Conservation (phyloP, 768 basidiomycete species). For the Collybia mongolica region DNA sequence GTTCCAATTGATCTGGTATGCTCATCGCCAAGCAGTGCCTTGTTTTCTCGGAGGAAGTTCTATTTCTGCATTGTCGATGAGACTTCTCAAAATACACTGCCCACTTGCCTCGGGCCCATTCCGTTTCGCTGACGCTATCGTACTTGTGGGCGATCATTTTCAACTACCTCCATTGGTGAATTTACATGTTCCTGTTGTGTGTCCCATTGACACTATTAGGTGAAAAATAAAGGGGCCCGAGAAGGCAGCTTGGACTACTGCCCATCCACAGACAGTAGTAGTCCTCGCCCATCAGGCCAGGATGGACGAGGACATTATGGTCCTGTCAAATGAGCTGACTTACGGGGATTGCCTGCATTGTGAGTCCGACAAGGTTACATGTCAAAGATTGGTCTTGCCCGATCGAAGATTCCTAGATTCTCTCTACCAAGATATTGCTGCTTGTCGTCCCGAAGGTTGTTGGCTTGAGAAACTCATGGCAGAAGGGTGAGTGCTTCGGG, state of each 20-base stretch:
- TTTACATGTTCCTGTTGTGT: neutral
- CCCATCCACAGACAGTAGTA: conserved; percentile 82
- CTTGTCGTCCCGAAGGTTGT: conserved; percentile 42
- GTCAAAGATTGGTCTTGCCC: conserved; percentile 56
- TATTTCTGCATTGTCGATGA: conserved; percentile 99
- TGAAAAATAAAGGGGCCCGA: conserved; percentile 76
- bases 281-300: conserved; percentile 89
- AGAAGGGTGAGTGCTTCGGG: conserved; percentile 48
- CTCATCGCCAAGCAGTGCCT: conserved; percentile 46
- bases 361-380: conserved; percentile 72
- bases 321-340: conserved; percentile 82
- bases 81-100: conserved; percentile 95
- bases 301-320: conserved; percentile 97
- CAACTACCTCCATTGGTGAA: conserved; percentile 92
- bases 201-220: conserved; percentile 39
- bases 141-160: conserved; percentile 96
- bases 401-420: conserved; percentile 37
- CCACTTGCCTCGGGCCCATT: conserved; percentile 94
- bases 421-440: conserved; percentile 37
- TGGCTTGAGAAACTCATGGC: conserved; percentile 71
- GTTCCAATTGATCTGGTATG: neutral
- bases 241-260: conserved; percentile 88
- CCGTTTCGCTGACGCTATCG: conserved; percentile 84
- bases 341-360: conserved; percentile 78
- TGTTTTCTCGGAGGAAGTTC: conserved; percentile 84